A percentile compares a stretch with the other conserved stretches of the same genome.
Conservation (phyloP, 257 asterid species). For the Solanum pinnatisectum region DNA sequence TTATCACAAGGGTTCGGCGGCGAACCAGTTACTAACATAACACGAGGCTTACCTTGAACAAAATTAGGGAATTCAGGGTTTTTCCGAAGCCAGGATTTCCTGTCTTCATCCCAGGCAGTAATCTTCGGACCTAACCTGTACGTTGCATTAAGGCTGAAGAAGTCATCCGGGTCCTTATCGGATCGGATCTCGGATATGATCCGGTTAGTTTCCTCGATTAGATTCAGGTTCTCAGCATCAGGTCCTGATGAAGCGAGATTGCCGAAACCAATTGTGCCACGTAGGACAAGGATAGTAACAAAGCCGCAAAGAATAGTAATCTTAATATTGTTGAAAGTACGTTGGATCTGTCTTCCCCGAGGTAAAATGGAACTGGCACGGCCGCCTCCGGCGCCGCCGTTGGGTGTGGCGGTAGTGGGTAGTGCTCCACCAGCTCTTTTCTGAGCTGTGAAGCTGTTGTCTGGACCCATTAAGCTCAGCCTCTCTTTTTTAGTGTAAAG, state of each 20-base stretch:
- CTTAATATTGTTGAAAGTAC: constrained; percentile 65
- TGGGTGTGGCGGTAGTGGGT: constrained; percentile 33
- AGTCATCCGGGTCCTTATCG: constrained; percentile 46
- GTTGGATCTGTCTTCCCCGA: constrained; percentile 66
- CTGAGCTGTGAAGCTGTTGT: constrained; percentile 48
- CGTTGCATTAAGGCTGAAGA: constrained; percentile 24
- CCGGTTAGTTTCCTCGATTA: constrained; percentile 59
- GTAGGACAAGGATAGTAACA: constrained; percentile 74
- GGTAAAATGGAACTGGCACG: constrained; percentile 37
- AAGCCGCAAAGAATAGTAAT: constrained; percentile 79
- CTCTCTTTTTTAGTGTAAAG: background rate
- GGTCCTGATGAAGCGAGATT: constrained; percentile 50
- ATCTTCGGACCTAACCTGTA: constrained; percentile 62
- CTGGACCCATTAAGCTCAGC: constrained; percentile 44
- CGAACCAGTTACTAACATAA: constrained; percentile 81
- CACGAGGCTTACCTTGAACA: constrained; percentile 61
- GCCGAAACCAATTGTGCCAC: constrained; percentile 83
- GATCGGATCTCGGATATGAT: constrained; percentile 75
- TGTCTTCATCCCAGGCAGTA: constrained; percentile 53
- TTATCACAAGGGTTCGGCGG: constrained; percentile 80
- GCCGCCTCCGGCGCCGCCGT: constrained; percentile 19
- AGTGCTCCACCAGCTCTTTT: constrained; percentile 41
- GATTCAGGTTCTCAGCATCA: constrained; percentile 55
- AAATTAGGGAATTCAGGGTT: constrained; percentile 57
- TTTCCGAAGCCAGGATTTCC: constrained; percentile 58